Evolutionary conservation across 2,329 filamentous ascomycete genomes (phyloP), one percentile per base, ranked within the genome.

Genomic region (Colletotrichum cereale): DNA sequence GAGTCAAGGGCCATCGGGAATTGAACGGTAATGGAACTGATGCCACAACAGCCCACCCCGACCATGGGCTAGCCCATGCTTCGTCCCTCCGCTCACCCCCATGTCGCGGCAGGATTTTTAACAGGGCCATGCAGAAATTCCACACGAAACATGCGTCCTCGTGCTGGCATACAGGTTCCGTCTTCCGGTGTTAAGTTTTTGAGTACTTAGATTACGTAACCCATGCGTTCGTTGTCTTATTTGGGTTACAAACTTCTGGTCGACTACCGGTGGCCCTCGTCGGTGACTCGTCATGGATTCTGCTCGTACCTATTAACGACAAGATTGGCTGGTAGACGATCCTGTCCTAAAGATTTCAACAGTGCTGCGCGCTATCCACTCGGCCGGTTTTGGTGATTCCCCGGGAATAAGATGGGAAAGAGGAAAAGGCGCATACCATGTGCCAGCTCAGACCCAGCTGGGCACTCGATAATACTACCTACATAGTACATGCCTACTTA

Each of bases 1-100:
- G 57, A 47, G 24, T 47, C 26, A 47, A 44, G 26, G 38, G 16
- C 5, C 12, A 21, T 3, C 60, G 60, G 60, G 10, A 62, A 62
- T 62, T 62, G 60, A 26, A 62, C 47, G 60, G 60, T 40, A 50
- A 50, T 62, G 34, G 18, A 14, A 24, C 26, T 16, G 16, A n/a
- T 40, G 24, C 18, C 24, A 48, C n/a, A 12, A 16, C 24, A 34
- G 16, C n/a, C 31, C 44, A 52, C 53, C 34, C 1, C 12, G 29
- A n/a, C 29, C 29, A 18, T 42, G 8, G 24, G 21, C n/a, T 24
- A 18, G 26, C 26, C 11, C 47, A 50, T 50, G 26, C 47, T 50
- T 26, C 48, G 12, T 47, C 29, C 6, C 29, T 21, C 42, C 11
- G 21, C 40, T 47, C 18, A 18, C 10, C 38, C 21, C 29, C 21